A percentile compares a stretch with the other conserved stretches of the same genome.
These are phyloP conservation scores for Xylaria telfairii DNA, from an alignment of 495 filamentous ascomycete genomes.

Conservation along the genomic window DNA sequence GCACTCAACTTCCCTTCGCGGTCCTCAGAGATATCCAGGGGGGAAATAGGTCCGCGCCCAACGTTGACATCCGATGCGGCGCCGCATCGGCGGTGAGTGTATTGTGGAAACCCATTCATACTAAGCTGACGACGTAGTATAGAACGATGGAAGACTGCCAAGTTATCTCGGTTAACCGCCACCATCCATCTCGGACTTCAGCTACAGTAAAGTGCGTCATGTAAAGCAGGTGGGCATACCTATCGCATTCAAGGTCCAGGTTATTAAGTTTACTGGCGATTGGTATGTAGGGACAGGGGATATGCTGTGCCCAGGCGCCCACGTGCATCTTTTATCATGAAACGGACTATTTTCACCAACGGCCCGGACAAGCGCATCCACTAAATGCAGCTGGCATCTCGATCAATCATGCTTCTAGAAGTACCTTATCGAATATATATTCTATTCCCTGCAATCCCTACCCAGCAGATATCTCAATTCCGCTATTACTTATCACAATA, in stretches of 20 bases:
- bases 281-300: constrained; percentile 4
- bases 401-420: background rate
- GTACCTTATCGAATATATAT: background rate
- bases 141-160: background rate
- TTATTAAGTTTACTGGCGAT: background rate
- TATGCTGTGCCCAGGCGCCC: background rate
- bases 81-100: background rate
- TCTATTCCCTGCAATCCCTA: background rate
- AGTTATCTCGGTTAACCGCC: background rate
- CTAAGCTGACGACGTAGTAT: background rate
- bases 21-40: background rate
- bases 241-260: background rate
- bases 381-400: background rate
- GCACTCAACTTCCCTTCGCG: background rate
- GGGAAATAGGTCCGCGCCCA: background rate
- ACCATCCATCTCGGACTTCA: background rate
- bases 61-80: background rate
- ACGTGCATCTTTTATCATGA: constrained; percentile 7
- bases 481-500: background rate
- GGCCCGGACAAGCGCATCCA: constrained; percentile 10
- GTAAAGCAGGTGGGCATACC: constrained; percentile 7
- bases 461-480: background rate
- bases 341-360: background rate
- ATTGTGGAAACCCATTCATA: constrained; percentile 12
- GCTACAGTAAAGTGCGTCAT: background rate